Percentiles rank a stretch among this genome's conserved stretches.
Conservation (phyloP, 1,284 basidiomycete species). For the Ceratobasidium sp. region DNA sequence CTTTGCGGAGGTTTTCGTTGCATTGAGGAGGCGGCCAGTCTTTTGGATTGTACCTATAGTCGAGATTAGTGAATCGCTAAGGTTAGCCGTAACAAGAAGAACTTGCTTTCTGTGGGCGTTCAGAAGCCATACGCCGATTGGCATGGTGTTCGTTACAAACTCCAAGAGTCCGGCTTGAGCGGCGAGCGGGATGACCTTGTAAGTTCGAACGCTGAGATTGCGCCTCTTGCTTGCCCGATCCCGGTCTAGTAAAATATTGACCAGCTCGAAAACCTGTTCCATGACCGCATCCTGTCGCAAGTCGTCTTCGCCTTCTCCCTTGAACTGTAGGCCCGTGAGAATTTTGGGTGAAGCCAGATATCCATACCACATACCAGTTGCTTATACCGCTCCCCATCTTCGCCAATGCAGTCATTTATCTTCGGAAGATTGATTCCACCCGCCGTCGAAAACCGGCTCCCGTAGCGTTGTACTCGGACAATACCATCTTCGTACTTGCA, state of each 20-base stretch:
- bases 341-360: neutral
- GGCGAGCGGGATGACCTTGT: conserved; percentile 88
- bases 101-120: conserved; percentile 66
- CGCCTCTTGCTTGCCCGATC: conserved; percentile 81
- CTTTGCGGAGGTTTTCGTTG: conserved; percentile 34
- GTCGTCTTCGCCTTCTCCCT: conserved; percentile 88
- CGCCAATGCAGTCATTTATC: conserved; percentile 74
- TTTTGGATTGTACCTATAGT: conserved; percentile 54
- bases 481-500: conserved; percentile 67
- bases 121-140: conserved; percentile 69
- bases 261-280: conserved; percentile 95
- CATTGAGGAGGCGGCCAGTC: conserved; percentile 40
- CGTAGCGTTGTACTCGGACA: conserved; percentile 70
- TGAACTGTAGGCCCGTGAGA: conserved; percentile 67
- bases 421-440: conserved; percentile 89
- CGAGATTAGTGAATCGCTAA: neutral
- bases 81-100: neutral
- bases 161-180: conserved; percentile 86
- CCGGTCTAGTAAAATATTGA: conserved; percentile 76
- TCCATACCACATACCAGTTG: conserved; percentile 70
- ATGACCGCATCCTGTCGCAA: conserved; percentile 97
- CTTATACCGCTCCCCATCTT: conserved; percentile 71
- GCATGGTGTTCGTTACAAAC: conserved; percentile 83
- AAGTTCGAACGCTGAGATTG: conserved; percentile 77
- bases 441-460: conserved; percentile 65